Evolutionary conservation across 2,329 filamentous ascomycete genomes (phyloP), one percentile per base, ranked within the genome.

Genomic region (Lecanoromycetidae sp.): DNA sequence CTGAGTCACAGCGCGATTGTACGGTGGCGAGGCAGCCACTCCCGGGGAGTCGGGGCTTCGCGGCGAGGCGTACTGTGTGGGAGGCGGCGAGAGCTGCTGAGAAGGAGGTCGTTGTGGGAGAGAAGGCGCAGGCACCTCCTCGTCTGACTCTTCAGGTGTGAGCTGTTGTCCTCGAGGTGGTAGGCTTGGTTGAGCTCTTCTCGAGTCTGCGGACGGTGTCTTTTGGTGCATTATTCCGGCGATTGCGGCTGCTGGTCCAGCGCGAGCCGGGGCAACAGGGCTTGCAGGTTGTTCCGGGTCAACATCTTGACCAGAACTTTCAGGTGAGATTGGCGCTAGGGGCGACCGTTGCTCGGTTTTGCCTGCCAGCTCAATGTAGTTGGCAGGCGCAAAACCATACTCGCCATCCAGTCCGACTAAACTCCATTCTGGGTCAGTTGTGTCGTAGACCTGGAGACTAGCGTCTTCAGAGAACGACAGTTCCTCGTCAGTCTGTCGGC

Each of bases 401-500:
- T 95, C 87, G 44, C 77, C 78, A 56, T 87, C 80, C 36, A 82
- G 70, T 15, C 90, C 88, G 25, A 94, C 90, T 41, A 98, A 71
- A 53, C 91, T 94, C 91, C 91, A 98, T 66, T 98, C 91, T 12
- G 87, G 86, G 63, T 98, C 91, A 4, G 87, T 83, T 8, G 75
- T 81, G 32, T 51, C 91, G 66, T 85, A 96, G 39, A 98, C 84
- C 51, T 84, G 72, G 40, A 98, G 74, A 36, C 78, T 67, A 33
- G 83, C 80, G 61, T 94, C 88, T 69, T 98, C 91, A 40, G 85
- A 77, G 62, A 98, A 96, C 20, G 90, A 96, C 8, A 98, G 73
- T 66, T 98, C 91, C 66, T 98, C 91, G 61, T 98, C 91, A 20
- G 91, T 98, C 68, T 98, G 91, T 57, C 90, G 79, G 42, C 85